Conservation (phyloP, 2,329 filamentous ascomycete species). For the Bipolaris zeicola region DNA sequence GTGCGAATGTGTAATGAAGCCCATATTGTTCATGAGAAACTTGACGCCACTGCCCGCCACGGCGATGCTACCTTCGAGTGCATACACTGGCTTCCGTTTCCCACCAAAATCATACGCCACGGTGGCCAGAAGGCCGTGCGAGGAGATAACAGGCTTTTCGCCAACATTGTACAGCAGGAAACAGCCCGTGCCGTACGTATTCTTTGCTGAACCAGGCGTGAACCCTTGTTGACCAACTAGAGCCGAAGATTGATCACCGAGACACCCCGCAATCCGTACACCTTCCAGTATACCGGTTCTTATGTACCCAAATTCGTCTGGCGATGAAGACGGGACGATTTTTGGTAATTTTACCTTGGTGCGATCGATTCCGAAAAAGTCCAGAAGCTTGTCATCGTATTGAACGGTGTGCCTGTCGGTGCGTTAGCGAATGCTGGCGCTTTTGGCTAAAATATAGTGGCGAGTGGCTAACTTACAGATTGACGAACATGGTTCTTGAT, state of each 20-base stretch:
- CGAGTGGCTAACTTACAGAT: constrained; percentile 56
- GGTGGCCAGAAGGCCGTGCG: constrained; percentile 81
- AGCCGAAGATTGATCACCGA: constrained; percentile 86
- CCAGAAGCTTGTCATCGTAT: constrained; percentile 77
- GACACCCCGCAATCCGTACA: constrained; percentile 76
- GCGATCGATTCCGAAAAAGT: constrained; percentile 78
- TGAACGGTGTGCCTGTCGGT: constrained; percentile 64
- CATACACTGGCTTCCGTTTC: constrained; percentile 71
- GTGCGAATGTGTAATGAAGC: constrained; percentile 64
- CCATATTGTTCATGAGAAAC: constrained; percentile 67
- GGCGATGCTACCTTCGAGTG: constrained; percentile 82
- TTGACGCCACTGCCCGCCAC: constrained; percentile 82
- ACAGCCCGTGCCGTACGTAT: constrained; percentile 89
- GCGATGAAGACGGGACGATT: constrained; percentile 80
- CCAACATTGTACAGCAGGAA: constrained; percentile 91
- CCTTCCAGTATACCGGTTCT: constrained; percentile 70
- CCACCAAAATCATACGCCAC: constrained; percentile 84
- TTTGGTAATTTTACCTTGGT: constrained; percentile 77
- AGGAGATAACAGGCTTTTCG: constrained; percentile 81
- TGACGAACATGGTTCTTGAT: constrained; percentile 93
- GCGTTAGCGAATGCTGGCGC: constrained; percentile 5
- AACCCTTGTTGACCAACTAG: constrained; percentile 87
- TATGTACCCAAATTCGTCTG: constrained; percentile 72
- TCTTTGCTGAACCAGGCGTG: constrained; percentile 80
- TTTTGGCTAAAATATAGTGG: constrained; percentile 1